Base-by-base conservation (phyloP, 129 eudicot species). In the Gnaphalium uliginosum region DNA sequence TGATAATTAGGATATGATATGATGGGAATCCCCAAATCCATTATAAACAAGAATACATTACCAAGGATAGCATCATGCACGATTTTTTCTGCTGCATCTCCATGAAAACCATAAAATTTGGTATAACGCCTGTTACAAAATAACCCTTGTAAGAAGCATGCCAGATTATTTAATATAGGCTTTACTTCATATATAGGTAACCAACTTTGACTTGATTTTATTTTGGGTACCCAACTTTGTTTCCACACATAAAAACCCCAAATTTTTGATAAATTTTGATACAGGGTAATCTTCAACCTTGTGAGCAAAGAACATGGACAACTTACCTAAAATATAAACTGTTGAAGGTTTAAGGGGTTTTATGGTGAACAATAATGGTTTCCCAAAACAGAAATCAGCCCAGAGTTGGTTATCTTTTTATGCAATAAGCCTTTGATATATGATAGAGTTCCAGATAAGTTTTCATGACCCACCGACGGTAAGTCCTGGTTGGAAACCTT, bases 11-110 rank as follows among this genome's bases (percentile, higher is more conserved):
- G 65, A 17, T 63, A 63, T 27, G 22, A 27, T 33, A 65, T 6
- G 11, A 65, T 61, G 14, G 14, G 66, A 21, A 8, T 24, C 30
- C 11, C 8, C 23, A 13, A 62, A 30, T 13, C 18, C 4, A 29
- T 29, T 15, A 62, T 27, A 15, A 19, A 10, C 32, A 14, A 66
- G 26, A 33, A 33, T 6, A 71, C 74, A n/a, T 83, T 90, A 94
- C 98, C 93, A 21, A 73, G 78, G 37, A 94, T 82, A 72, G 97
- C 97, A 89, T 90, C 98, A 79, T 70, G 89, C 56, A 93, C 98
- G 75, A 94, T 94, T 58, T 81, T 82, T 77, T 86, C 87, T 35
- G 97, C 97, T 68, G 87, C 89, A 62, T 87, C 85, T 24, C 96
- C 89, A 63, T 62, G 76, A 68, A 87, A 77, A 59, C 92, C 93